Conservation (phyloP, 805 yeast species). For the Lipomyces spencermartinsiae region DNA sequence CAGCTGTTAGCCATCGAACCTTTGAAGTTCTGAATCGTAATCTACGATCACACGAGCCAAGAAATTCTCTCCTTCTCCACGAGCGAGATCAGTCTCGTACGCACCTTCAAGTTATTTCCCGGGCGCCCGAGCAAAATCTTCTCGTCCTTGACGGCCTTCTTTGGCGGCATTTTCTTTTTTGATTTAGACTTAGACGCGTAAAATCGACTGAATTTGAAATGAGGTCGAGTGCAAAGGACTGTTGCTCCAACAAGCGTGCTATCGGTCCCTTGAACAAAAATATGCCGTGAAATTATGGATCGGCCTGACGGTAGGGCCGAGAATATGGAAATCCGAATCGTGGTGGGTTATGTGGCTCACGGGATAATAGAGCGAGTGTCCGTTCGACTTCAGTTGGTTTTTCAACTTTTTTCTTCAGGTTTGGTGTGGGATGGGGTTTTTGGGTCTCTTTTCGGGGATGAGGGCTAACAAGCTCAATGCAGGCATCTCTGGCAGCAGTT, state of each 20-base stretch:
- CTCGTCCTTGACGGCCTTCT: slow-evolving; percentile 71
- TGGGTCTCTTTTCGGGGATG: neutral
- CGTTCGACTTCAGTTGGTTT: neutral
- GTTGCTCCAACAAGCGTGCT: neutral
- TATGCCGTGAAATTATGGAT: neutral
- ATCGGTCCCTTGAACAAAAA: neutral
- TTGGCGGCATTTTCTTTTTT: slow-evolving; percentile 68
- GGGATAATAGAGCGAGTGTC: neutral
- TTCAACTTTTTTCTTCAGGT: neutral
- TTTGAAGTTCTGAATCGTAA: neutral
- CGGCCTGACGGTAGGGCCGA: neutral
- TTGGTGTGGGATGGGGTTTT: neutral
- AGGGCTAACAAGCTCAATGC: too few relatives aligned
- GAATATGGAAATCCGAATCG: neutral
- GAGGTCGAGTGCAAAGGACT: neutral
- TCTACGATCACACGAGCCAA: neutral
- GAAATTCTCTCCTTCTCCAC: neutral
- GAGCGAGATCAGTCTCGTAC: slow-evolving; percentile 6
- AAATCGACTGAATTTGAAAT: slow-evolving; percentile 14
- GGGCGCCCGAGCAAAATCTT: slow-evolving; percentile 85
- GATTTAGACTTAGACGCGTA: slow-evolving; percentile 28
- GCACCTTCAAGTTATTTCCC: slow-evolving; percentile 67
- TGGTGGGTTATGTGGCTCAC: neutral
- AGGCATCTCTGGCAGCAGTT: too few relatives aligned
- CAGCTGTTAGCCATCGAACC: neutral